Percentiles rank a stretch among this genome's conserved stretches.
Evolutionary conservation across 495 filamentous ascomycete genomes (phyloP).

Genomic region (Neurospora terricola): DNA sequence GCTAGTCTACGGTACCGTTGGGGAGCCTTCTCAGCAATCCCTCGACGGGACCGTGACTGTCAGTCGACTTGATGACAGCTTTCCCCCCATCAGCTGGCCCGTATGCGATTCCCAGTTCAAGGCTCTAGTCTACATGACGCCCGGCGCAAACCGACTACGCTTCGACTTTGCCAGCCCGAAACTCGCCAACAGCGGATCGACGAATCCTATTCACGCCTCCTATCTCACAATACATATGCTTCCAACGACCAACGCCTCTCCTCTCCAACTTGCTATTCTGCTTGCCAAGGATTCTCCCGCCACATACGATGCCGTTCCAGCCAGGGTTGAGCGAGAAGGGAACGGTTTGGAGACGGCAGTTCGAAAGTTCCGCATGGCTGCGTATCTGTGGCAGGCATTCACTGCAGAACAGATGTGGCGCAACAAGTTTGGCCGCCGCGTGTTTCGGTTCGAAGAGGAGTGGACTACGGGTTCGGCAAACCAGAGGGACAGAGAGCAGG

Average conservation of each 20-base stretch:
- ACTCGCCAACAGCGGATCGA: conserved; percentile 55
- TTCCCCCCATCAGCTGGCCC: conserved; percentile 73
- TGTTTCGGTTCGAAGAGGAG: conserved; percentile 84
- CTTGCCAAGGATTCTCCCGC: conserved; percentile 80
- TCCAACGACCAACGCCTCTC: conserved; percentile 62
- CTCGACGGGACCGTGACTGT: conserved; percentile 74
- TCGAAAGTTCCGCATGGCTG: conserved; percentile 80
- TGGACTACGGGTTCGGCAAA: conserved; percentile 77
- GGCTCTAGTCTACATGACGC: conserved; percentile 73
- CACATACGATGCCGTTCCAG: conserved; percentile 73
- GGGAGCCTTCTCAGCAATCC: conserved; percentile 56
- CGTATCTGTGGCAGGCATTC: conserved; percentile 92
- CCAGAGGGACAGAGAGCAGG: conserved; percentile 53
- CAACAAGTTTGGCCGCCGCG: conserved; percentile 70
- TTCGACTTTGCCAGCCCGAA: conserved; percentile 82
- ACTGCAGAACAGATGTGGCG: conserved; percentile 92
- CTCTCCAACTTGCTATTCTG: conserved; percentile 75
- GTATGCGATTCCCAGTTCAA: conserved; percentile 85
- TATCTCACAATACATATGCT: conserved; percentile 78
- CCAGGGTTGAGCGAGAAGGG: conserved; percentile 64
- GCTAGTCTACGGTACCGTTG: conserved; percentile 67
- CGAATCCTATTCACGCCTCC: conserved; percentile 62
- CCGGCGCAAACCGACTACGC: conserved; percentile 74
- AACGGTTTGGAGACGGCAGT: conserved; percentile 71
- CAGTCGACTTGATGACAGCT: conserved; percentile 71